Conservation (phyloP, 108 stramenopile genomes). For the Cyclotella cryptica region DNA sequence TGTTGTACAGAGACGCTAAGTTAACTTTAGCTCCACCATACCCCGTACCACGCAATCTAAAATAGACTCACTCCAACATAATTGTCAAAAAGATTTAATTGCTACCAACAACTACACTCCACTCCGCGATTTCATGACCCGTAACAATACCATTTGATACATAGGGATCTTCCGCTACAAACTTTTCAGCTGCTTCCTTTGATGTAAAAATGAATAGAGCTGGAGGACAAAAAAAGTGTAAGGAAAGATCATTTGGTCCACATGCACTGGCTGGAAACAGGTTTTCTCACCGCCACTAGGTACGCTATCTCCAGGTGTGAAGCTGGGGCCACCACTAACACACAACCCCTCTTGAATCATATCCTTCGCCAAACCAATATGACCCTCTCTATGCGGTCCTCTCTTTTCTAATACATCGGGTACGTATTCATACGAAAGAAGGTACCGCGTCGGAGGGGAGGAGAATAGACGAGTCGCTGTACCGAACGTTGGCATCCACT, state of each 20-base stretch:
- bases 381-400: constrained; percentile 79
- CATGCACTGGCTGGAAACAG: not conserved
- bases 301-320: constrained; percentile 55
- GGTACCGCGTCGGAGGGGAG: constrained; percentile 42
- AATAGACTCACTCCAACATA: not conserved
- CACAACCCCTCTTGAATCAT: constrained; percentile 70
- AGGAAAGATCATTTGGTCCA: not conserved
- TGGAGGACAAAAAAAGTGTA: constrained; percentile 1
- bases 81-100: constrained; percentile 35
- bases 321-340: constrained; percentile 74
- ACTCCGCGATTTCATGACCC: constrained; percentile 73
- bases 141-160: constrained; percentile 82
- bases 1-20: too few species aligned
- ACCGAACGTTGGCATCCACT: not conserved
- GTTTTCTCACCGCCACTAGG: constrained; percentile 58
- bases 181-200: constrained; percentile 70
- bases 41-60: not conserved
- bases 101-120: constrained; percentile 78
- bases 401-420: constrained; percentile 89
- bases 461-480: constrained; percentile 33
- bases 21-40: too few species aligned
- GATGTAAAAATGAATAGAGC: constrained; percentile 82
- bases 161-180: constrained; percentile 81
- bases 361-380: constrained; percentile 74
- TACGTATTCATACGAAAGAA: constrained; percentile 79